Conservation (phyloP, 352 stramenopile species). For the Globisporangium yorkense region DNA sequence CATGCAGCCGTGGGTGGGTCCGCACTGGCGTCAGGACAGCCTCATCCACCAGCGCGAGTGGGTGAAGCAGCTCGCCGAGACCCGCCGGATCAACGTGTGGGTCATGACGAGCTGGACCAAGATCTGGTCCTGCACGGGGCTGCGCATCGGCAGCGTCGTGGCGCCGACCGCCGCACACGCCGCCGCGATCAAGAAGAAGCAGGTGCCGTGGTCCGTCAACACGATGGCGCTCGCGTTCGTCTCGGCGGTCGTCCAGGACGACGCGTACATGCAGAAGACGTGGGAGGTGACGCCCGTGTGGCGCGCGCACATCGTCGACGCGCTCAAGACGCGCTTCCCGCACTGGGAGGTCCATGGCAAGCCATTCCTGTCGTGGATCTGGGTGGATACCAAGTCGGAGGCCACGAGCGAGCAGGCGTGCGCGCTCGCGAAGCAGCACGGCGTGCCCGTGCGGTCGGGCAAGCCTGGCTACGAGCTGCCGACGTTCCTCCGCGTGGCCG, state of each 20-base stretch:
- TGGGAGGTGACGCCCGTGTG: constrained; percentile 82
- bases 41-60: constrained; percentile 87
- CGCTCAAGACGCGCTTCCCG: constrained; percentile 56
- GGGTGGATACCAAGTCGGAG: constrained; percentile 79
- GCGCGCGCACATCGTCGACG: constrained; percentile 51
- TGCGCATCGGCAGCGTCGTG: constrained; percentile 86
- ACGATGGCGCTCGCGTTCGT: constrained; percentile 86
- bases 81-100: constrained; percentile 84
- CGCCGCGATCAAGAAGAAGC: constrained; percentile 85
- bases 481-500: constrained; percentile 79
- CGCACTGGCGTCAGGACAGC: constrained; percentile 77
- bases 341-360: constrained; percentile 66
- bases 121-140: constrained; percentile 90
- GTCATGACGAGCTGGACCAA: constrained; percentile 91
- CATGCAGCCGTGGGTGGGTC: constrained; percentile 88
- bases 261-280: constrained; percentile 72
- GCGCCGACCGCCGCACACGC: constrained; percentile 72
- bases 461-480: constrained; percentile 87
- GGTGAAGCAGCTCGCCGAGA: constrained; percentile 64
- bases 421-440: constrained; percentile 70
- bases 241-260: constrained; percentile 75
- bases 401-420: constrained; percentile 51
- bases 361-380: constrained; percentile 83
- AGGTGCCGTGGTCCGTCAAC: constrained; percentile 91
- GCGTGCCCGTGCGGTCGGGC: constrained; percentile 81